Percentiles rank a stretch among this genome's conserved stretches.
These are phyloP conservation scores for Phaeophleospora eucalypticola DNA, from an alignment of 2,329 filamentous ascomycete genomes.

Conservation along the genomic window DNA sequence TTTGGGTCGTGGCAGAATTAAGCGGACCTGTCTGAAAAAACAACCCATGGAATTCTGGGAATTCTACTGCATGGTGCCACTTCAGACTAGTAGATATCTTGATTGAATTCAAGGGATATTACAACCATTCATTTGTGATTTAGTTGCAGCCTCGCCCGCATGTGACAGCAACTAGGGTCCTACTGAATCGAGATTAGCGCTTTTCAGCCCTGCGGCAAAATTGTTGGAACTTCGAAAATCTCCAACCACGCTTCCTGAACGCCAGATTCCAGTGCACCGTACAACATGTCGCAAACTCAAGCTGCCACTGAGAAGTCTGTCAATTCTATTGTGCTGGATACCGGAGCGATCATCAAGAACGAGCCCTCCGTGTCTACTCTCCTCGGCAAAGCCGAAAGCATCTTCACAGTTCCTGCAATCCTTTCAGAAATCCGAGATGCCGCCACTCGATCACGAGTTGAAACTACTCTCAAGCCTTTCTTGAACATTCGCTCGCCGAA, in stretches of 20 bases:
- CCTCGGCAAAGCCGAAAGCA: constrained; percentile 67
- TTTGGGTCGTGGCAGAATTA: too few species aligned
- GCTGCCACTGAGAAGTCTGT: constrained; percentile 58
- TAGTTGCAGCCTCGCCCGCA: neutral
- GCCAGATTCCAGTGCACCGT: neutral
- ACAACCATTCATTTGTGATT: neutral
- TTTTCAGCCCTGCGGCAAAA: neutral
- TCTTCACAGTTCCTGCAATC: constrained; percentile 82
- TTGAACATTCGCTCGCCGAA: constrained; percentile 70
- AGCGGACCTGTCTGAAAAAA: too few species aligned
- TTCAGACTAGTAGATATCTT: too few species aligned
- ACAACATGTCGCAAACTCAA: neutral
- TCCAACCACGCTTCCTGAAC: neutral
- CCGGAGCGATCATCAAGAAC: constrained; percentile 91
- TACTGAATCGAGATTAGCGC: neutral
- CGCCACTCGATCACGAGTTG: constrained; percentile 71
- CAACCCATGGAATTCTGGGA: too few species aligned
- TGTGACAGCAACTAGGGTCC: too few species aligned
- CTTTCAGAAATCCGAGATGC: constrained; percentile 83
- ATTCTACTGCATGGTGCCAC: too few species aligned
- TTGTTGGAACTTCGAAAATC: neutral
- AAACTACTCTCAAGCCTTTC: constrained; percentile 83
- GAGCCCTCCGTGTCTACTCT: constrained; percentile 80
- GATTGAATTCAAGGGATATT: too few species aligned
- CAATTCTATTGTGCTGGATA: constrained; percentile 81